These are phyloP conservation scores for Xylariaceae sp. DNA, from an alignment of 2,329 filamentous ascomycete genomes.

Conservation along the genomic window DNA sequence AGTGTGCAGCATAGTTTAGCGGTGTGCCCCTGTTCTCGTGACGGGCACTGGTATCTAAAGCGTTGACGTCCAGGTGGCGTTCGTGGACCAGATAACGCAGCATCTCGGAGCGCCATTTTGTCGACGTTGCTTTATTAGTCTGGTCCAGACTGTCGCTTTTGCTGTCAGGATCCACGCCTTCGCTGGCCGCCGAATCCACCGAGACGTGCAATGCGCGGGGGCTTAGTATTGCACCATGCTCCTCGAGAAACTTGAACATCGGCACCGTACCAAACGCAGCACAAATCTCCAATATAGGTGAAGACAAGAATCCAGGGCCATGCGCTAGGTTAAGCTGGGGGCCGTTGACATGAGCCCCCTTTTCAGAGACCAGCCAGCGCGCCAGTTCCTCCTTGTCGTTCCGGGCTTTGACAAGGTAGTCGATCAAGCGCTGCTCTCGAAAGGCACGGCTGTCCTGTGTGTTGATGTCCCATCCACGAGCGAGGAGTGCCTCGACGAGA, in stretches of 20 bases:
- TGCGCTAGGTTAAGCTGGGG: neutral
- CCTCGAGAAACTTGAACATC: conserved; percentile 5
- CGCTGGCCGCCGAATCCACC: neutral
- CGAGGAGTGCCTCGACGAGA: conserved; percentile 2
- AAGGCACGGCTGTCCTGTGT: neutral
- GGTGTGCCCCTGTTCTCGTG: conserved; percentile 4
- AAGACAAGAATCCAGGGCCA: neutral
- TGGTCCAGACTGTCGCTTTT: neutral
- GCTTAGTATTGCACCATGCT: conserved; percentile 1
- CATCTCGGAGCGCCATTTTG: neutral
- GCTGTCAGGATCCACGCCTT: conserved; percentile 1
- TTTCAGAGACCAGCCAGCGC: conserved; percentile 5
- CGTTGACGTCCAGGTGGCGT: conserved; percentile 3
- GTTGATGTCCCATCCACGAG: conserved; percentile 3
- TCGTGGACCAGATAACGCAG: conserved; percentile 5
- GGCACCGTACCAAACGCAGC: conserved; percentile 1
- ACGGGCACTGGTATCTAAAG: neutral
- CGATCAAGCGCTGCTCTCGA: conserved; percentile 1
- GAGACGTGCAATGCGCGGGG: conserved; percentile 3
- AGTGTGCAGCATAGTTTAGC: conserved; percentile 2
- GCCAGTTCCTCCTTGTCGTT: conserved; percentile 2
- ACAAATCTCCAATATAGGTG: conserved; percentile 5
- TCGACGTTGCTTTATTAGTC: neutral
- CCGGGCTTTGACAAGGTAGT: conserved; percentile 2
- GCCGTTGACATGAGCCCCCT: conserved; percentile 2